phyloP scores from a whole-genome alignment of 2,329 filamentous ascomycete genomes.

The Pezicula carpinea region DNA sequence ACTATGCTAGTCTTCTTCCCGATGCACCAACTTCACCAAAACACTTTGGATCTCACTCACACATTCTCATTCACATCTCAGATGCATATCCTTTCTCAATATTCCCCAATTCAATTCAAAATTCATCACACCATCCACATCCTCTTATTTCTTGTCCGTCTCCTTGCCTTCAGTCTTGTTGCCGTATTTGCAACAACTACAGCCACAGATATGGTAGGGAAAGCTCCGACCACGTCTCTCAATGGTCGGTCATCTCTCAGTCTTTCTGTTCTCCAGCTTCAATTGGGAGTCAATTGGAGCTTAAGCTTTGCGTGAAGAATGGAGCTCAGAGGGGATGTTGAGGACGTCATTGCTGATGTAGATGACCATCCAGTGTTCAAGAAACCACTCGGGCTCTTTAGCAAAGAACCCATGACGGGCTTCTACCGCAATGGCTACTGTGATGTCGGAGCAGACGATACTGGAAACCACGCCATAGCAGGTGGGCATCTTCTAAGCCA shows the following conservation, averaged over 20 bases:
- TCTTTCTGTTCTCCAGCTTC: too few species aligned
- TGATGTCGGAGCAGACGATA: slow-evolving; percentile 44
- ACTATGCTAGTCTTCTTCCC: too few species aligned
- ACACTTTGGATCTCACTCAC: too few species aligned
- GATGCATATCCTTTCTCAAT: too few species aligned
- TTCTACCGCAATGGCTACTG: slow-evolving; percentile 60
- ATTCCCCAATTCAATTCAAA: too few species aligned
- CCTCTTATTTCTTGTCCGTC: too few species aligned
- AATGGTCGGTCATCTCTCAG: not conserved
- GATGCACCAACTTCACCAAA: too few species aligned
- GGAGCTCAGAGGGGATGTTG: not conserved
- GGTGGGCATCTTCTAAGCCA: slow-evolving; percentile 6
- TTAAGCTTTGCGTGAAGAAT: too few species aligned
- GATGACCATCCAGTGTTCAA: slow-evolving; percentile 42
- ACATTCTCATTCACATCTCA: too few species aligned
- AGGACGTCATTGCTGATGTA: not conserved
- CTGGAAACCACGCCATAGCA: slow-evolving; percentile 56
- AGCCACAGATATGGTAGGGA: not conserved
- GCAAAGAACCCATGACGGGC: slow-evolving; percentile 53
- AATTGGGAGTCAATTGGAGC: too few species aligned
- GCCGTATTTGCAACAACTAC: not conserved
- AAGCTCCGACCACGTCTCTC: not conserved
- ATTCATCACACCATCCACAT: too few species aligned
- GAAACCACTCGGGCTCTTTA: slow-evolving; percentile 53
- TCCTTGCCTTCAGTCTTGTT: too few species aligned